Evolutionary conservation across 495 filamentous ascomycete genomes (phyloP).

Genomic region (Penicillium ucsense): DNA sequence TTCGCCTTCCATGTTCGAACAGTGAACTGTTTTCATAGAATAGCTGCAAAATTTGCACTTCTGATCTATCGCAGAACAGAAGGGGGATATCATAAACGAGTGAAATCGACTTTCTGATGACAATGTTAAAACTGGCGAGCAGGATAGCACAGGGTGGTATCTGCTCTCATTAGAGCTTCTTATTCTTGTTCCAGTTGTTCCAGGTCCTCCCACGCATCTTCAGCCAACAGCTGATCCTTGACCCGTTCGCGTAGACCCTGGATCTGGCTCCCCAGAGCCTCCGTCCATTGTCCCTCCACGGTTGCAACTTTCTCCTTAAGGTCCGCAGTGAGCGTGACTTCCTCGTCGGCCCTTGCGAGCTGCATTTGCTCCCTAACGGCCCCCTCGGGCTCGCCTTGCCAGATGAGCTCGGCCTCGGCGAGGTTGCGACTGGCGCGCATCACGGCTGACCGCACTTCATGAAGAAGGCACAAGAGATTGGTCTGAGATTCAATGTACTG

Average conservation of each 20-base stretch:
- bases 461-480: conserved; percentile 84
- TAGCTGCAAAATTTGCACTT: not conserved
- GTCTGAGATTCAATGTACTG: conserved; percentile 95
- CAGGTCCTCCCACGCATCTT: conserved; percentile 66
- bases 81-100: conserved; percentile 20
- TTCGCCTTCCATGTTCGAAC: too few species aligned
- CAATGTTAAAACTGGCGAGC: too few species aligned
- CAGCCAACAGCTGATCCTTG: conserved; percentile 52
- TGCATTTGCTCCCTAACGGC: conserved; percentile 46
- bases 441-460: conserved; percentile 80
- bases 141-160: too few species aligned
- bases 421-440: conserved; percentile 47
- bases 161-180: not conserved
- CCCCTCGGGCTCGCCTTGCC: conserved; percentile 44
- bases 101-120: too few species aligned
- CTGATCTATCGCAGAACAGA: conserved; percentile 15
- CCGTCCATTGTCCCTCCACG: conserved; percentile 80
- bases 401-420: conserved; percentile 47
- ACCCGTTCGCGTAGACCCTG: conserved; percentile 47
- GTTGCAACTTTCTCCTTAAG: conserved; percentile 83
- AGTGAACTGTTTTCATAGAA: too few species aligned
- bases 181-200: conserved; percentile 36
- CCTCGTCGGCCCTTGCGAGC: conserved; percentile 53
- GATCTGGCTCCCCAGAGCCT: conserved; percentile 54
- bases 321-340: conserved; percentile 64